phyloP scores from a whole-genome alignment of 2,329 filamentous ascomycete species.

The Tolypocladium inflatum region DNA sequence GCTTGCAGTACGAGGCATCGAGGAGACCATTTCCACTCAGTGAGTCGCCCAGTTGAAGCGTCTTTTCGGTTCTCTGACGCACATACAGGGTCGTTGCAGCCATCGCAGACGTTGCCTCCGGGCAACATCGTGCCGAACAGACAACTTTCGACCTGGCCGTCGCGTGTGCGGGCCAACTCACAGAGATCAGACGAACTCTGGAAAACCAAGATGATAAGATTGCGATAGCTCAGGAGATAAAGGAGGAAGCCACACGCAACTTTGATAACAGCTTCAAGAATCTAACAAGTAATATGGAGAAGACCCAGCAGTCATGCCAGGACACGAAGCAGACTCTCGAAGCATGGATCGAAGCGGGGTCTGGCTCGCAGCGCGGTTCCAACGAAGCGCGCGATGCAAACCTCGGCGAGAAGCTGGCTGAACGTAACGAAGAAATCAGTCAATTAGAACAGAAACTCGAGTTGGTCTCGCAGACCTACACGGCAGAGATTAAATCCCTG shows the following conservation, averaged over 20 bases:
- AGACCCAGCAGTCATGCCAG: constrained; percentile 6
- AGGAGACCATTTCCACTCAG: background rate
- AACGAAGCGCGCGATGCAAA: constrained; percentile 5
- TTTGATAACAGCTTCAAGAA: background rate
- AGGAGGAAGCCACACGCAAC: background rate
- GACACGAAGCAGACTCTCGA: constrained; percentile 8
- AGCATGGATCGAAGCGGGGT: constrained; percentile 3
- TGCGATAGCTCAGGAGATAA: background rate
- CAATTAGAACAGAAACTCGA: constrained; percentile 12
- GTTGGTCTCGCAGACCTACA: constrained; percentile 8
- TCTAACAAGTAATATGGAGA: background rate
- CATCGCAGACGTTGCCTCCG: background rate
- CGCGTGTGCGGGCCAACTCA: background rate
- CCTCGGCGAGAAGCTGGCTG: constrained; percentile 9
- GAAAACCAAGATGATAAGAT: background rate
- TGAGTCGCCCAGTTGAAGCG: background rate
- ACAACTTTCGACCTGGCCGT: background rate
- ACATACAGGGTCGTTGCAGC: background rate
- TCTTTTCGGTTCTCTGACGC: background rate
- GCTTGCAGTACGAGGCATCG: background rate
- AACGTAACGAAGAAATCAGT: constrained; percentile 10
- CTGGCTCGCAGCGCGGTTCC: background rate
- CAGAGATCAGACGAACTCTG: background rate
- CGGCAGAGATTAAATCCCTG: constrained; percentile 10
- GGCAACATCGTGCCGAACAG: background rate